Conservation (phyloP, 176 grass and related monocot species). For the Hordeum vulgare region DNA sequence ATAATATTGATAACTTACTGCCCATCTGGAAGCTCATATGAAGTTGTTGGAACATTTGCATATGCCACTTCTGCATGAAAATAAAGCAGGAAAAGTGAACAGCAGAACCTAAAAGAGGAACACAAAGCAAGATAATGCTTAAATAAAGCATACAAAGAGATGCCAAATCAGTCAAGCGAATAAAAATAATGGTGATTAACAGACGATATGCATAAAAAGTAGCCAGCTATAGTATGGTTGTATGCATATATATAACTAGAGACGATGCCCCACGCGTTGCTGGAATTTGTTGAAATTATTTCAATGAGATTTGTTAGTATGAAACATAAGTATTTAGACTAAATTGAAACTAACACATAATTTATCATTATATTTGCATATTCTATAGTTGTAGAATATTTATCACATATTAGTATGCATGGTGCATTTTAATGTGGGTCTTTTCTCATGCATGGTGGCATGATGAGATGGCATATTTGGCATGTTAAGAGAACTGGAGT, state of each 20-base stretch:
- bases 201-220: neutral
- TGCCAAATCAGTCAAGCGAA: constrained; percentile 6
- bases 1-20: constrained; percentile 67
- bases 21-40: constrained; percentile 98
- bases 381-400: no score
- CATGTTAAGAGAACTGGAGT: no score
- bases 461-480: no score
- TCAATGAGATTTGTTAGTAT: no score
- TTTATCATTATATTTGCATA: no score
- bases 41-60: constrained; percentile 98
- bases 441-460: no score
- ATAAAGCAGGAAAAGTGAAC: constrained; percentile 27
- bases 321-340: no score
- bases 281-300: no score
- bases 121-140: constrained; percentile 1
- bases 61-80: constrained; percentile 80
- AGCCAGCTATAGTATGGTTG: neutral
- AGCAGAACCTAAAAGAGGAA: constrained; percentile 7
- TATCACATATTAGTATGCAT: no score
- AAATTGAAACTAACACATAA: no score
- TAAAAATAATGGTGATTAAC: neutral
- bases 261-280: no score
- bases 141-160: neutral
- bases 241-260: neutral
- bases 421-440: no score